These are phyloP conservation scores for Aspergillus sp. DNA, from an alignment of 2,329 filamentous ascomycete genomes.

Conservation along the genomic window DNA sequence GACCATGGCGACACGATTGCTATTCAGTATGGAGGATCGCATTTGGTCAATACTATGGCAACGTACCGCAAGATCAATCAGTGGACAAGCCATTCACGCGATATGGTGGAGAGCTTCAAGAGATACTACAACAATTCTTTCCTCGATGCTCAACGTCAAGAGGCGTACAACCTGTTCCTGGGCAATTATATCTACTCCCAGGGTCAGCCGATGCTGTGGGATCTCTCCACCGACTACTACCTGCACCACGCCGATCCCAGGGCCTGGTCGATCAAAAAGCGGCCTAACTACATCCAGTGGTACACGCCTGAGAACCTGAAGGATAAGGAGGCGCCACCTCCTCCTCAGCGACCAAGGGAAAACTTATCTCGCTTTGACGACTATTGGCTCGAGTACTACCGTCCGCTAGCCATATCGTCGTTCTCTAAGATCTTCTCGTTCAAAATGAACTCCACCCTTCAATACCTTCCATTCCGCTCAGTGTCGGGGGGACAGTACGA, in stretches of 20 bases:
- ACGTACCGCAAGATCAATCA: slow-evolving; percentile 98
- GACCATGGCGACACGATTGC: slow-evolving; percentile 97
- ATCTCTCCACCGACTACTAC: slow-evolving; percentile 89
- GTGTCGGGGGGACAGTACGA: slow-evolving; percentile 63
- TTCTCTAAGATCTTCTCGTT: slow-evolving; percentile 88
- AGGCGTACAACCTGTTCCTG: slow-evolving; percentile 94
- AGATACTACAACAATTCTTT: slow-evolving; percentile 99
- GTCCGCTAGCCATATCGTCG: slow-evolving; percentile 75
- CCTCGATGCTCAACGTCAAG: slow-evolving; percentile 91
- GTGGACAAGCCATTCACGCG: slow-evolving; percentile 92
- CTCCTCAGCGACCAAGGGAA: slow-evolving; percentile 20
- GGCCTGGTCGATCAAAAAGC: slow-evolving; percentile 54
- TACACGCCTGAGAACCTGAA: slow-evolving; percentile 66
- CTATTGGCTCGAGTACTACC: slow-evolving; percentile 97
- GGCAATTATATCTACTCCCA: slow-evolving; percentile 87
- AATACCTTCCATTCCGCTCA: slow-evolving; percentile 65
- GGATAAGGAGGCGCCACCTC: slow-evolving; percentile 49
- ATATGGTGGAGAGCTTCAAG: slow-evolving; percentile 99
- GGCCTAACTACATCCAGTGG: slow-evolving; percentile 78
- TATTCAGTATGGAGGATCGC: slow-evolving; percentile 92
- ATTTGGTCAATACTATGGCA: slow-evolving; percentile 98
- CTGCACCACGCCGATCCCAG: slow-evolving; percentile 82
- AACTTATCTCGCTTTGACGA: slow-evolving; percentile 61
- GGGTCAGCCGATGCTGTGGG: slow-evolving; percentile 93
- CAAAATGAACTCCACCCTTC: slow-evolving; percentile 81